Evolutionary conservation across 768 basidiomycete species (phyloP).

Genomic region (Auriculariales sp.): DNA sequence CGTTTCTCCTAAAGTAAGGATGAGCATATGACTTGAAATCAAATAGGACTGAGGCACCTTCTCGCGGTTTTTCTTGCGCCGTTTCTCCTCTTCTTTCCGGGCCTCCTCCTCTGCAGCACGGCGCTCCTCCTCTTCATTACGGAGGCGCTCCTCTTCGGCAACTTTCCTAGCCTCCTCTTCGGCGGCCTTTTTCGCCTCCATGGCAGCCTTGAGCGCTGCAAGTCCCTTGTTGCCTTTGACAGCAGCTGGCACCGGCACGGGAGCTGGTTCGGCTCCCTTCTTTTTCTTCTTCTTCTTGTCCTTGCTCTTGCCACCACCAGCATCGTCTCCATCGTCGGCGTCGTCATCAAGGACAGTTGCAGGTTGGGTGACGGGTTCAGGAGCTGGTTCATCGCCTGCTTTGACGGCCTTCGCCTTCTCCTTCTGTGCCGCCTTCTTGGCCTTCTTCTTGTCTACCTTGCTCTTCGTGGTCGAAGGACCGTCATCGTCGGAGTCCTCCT

Average conservation of each 20-base stretch:
- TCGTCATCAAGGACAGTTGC: constrained; percentile 48
- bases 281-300: constrained; percentile 67
- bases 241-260: constrained; percentile 25
- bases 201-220: constrained; percentile 71
- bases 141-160: constrained; percentile 64
- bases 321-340: constrained; percentile 45
- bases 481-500: constrained; percentile 32
- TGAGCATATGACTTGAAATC: constrained; percentile 4
- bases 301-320: constrained; percentile 61
- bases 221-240: constrained; percentile 59
- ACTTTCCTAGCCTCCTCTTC: constrained; percentile 67
- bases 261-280: constrained; percentile 13
- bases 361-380: constrained; percentile 17
- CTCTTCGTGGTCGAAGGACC: constrained; percentile 38
- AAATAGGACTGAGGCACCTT: constrained; percentile 33
- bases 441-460: constrained; percentile 91
- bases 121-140: constrained; percentile 85
- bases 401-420: constrained; percentile 95
- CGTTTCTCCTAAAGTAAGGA: constrained; percentile 54
- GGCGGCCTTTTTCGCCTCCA: constrained; percentile 81
- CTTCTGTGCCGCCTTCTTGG: constrained; percentile 70
- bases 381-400: constrained; percentile 17
- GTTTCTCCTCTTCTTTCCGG: constrained; percentile 70
- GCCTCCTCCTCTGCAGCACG: constrained; percentile 60
- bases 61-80: constrained; percentile 75